phyloP scores from a whole-genome alignment of 139 green algal species.

The Spirogloea muscicola region DNA sequence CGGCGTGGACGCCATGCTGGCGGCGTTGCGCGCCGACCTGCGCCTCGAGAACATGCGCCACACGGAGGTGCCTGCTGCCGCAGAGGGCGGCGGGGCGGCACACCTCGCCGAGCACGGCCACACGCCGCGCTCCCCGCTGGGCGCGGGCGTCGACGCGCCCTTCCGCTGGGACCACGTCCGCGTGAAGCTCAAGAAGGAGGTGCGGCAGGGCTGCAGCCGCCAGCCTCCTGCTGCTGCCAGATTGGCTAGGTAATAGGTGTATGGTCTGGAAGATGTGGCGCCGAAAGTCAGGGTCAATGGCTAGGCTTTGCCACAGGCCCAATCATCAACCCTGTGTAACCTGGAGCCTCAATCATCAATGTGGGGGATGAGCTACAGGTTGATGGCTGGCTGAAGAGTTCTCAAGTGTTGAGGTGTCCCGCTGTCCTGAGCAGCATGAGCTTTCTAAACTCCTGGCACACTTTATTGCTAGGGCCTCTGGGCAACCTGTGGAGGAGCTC shows the following conservation, averaged over 20 bases:
- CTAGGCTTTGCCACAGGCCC: too few species aligned
- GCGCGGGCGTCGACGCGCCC: conserved; percentile 6
- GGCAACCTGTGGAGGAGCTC: background rate
- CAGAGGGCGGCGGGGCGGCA: conserved; percentile 6
- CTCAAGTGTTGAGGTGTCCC: too few species aligned
- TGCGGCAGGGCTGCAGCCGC: background rate
- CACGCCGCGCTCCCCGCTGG: background rate
- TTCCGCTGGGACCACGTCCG: conserved; percentile 37
- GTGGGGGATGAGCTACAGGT: too few species aligned
- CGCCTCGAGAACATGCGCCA: conserved; percentile 12
- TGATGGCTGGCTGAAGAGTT: too few species aligned
- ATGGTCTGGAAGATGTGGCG: too few species aligned
- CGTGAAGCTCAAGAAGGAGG: conserved; percentile 44
- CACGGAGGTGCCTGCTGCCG: conserved; percentile 26
- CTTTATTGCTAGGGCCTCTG: background rate
- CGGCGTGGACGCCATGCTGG: conserved; percentile 12
- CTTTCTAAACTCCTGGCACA: too few species aligned
- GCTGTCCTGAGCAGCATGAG: too few species aligned
- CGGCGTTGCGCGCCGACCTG: conserved; percentile 5
- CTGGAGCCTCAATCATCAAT: too few species aligned
- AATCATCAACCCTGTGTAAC: too few species aligned
- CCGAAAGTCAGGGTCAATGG: too few species aligned
- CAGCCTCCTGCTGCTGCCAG: background rate
- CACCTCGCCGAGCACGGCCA: background rate
- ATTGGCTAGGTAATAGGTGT: too few species aligned